These are phyloP conservation scores for Scleroderma bovista DNA, from an alignment of 768 basidiomycete species.

Conservation along the genomic window DNA sequence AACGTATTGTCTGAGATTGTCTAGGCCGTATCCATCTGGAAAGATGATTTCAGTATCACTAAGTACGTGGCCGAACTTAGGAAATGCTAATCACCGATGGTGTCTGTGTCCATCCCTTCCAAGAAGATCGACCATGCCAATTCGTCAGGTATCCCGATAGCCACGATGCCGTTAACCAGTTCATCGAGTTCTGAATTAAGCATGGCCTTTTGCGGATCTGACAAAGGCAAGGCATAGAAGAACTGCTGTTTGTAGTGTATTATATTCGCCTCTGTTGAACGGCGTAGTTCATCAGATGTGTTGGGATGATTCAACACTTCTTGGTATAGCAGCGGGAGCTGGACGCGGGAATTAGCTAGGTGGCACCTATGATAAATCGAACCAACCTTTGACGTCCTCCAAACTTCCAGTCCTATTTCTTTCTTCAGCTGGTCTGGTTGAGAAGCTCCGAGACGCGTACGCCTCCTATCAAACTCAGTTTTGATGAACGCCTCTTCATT, in stretches of 20 bases:
- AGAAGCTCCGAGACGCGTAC: constrained; percentile 69
- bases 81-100: constrained; percentile 46
- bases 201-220: constrained; percentile 36
- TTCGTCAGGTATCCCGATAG: constrained; percentile 73
- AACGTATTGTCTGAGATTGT: constrained; percentile 54
- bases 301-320: constrained; percentile 79
- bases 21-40: constrained; percentile 57
- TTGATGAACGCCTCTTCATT: constrained; percentile 54
- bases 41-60: constrained; percentile 1
- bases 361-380: neutral
- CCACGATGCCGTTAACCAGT: constrained; percentile 66
- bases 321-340: constrained; percentile 71
- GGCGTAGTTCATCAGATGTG: constrained; percentile 76
- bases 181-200: constrained; percentile 63
- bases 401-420: constrained; percentile 65
- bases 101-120: constrained; percentile 65
- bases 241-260: constrained; percentile 57
- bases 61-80: constrained; percentile 1
- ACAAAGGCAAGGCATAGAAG: constrained; percentile 53
- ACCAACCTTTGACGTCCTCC: constrained; percentile 53
- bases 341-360: constrained; percentile 9
- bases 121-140: constrained; percentile 76
- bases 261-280: constrained; percentile 69
- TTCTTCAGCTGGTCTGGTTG: constrained; percentile 51
- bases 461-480: constrained; percentile 70